Conservation (phyloP, 116 monocot species). For the Phalaenopsis hybrid region DNA sequence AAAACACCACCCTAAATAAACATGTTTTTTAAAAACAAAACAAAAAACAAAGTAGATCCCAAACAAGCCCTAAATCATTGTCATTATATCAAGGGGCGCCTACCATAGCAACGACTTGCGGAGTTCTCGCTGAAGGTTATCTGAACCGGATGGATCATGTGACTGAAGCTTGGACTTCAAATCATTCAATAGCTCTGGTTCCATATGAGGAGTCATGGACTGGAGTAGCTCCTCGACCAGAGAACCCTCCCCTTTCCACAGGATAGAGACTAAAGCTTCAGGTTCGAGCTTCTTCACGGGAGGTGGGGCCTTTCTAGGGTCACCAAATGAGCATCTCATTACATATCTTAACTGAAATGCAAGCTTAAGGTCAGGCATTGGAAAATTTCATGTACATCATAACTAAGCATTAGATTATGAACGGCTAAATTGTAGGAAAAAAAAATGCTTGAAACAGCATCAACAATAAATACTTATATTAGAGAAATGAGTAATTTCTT, state of each 20-base stretch:
- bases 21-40: too few species aligned
- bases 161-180: slow-evolving; percentile 63
- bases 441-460: neutral
- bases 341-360: slow-evolving; percentile 76
- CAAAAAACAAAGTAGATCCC: too few species aligned
- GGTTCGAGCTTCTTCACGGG: slow-evolving; percentile 67
- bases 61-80: too few species aligned
- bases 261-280: slow-evolving; percentile 38
- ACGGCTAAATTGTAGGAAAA: neutral
- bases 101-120: slow-evolving; percentile 76
- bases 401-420: neutral
- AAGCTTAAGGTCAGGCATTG: neutral
- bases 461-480: neutral
- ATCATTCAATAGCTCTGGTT: slow-evolving; percentile 39
- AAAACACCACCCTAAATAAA: too few species aligned
- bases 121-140: slow-evolving; percentile 41
- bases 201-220: slow-evolving; percentile 67
- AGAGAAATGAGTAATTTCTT: neutral
- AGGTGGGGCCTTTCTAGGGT: slow-evolving; percentile 86
- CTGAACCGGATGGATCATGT: slow-evolving; percentile 68
- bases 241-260: slow-evolving; percentile 98
- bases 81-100: slow-evolving; percentile 1
- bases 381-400: neutral
- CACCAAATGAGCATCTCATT: slow-evolving; percentile 79
- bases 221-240: slow-evolving; percentile 76